Base-by-base conservation (phyloP, 371 early-diverging fungal species). In the Conidiobolus incongruus region DNA sequence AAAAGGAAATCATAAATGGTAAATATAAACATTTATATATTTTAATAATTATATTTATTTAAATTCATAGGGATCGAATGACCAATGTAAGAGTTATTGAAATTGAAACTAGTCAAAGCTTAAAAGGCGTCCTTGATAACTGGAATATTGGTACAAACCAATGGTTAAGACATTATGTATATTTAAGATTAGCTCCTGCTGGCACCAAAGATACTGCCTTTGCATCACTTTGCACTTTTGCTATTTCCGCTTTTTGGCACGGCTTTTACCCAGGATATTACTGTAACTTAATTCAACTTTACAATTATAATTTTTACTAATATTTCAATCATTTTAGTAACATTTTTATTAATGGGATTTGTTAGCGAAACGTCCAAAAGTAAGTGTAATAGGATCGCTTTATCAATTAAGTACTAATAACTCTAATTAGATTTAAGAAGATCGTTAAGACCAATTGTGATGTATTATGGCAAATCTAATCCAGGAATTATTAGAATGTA, bases 261-360 rank as follows among this genome's bases (percentile, higher is more conserved):
- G 92, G 92, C 22, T 90, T 94, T 61, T 76, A 81, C 50, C 79
- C 84, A 5, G 88, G 85, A 4, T 83, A 84, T 50, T 81, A 84
- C 46, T 52, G 38, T n/a, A n/a, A n/a, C n/a, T n/a, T n/a, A n/a
- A n/a, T n/a, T n/a, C n/a, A n/a, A n/a, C n/a, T n/a, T n/a, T n/a
- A n/a, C n/a, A n/a, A n/a, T n/a, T n/a, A n/a, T n/a, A n/a, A n/a
- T n/a, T n/a, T n/a, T n/a, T n/a, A n/a, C n/a, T n/a, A n/a, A n/a
- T n/a, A n/a, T n/a, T n/a, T n/a, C n/a, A n/a, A n/a, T n/a, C n/a
- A n/a, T n/a, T n/a, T n/a, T n/a, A n/a, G n/a, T n/a, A n/a, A n/a
- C n/a, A n/a, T n/a, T n/a, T n/a, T n/a, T n/a, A n/a, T n/a, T n/a
- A n/a, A n/a, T n/a, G n/a, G n/a, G n/a, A n/a, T n/a, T n/a, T n/a